These are phyloP conservation scores for Podosphaera xanthii DNA, from an alignment of 2,329 filamentous ascomycete species.

Conservation along the genomic window DNA sequence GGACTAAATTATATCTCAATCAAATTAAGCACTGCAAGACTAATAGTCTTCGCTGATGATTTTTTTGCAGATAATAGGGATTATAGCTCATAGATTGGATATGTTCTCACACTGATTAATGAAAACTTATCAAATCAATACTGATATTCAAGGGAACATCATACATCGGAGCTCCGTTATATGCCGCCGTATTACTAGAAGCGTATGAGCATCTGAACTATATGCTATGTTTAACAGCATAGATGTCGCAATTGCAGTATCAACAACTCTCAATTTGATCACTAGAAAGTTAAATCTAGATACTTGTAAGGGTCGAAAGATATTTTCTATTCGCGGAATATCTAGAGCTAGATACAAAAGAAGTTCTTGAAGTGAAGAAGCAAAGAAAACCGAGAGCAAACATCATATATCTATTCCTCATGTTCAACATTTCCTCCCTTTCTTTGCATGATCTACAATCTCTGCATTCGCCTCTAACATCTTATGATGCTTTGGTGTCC, in stretches of 20 bases:
- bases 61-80: constrained; percentile 3
- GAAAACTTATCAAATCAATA: neutral
- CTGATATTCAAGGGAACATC: constrained; percentile 1
- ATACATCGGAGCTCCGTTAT: constrained; percentile 1
- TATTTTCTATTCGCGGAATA: no score
- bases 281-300: constrained; percentile 1
- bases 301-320: no score
- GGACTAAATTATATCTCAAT: constrained; percentile 2
- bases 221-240: neutral
- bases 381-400: no score
- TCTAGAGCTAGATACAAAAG: no score
- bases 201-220: neutral
- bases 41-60: constrained; percentile 3
- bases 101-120: constrained; percentile 2
- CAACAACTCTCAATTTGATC: neutral
- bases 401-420: no score
- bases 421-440: no score
- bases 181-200: constrained; percentile 1
- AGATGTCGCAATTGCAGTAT: neutral
- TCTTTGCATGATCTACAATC: no score
- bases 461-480: no score
- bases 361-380: no score
- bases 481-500: no score
- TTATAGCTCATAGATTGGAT: constrained; percentile 1
- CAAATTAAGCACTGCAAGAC: constrained; percentile 1